Evolutionary conservation across 202 grass and related monocot species (phyloP).

Genomic region (Cymbopogon flexuosus): DNA sequence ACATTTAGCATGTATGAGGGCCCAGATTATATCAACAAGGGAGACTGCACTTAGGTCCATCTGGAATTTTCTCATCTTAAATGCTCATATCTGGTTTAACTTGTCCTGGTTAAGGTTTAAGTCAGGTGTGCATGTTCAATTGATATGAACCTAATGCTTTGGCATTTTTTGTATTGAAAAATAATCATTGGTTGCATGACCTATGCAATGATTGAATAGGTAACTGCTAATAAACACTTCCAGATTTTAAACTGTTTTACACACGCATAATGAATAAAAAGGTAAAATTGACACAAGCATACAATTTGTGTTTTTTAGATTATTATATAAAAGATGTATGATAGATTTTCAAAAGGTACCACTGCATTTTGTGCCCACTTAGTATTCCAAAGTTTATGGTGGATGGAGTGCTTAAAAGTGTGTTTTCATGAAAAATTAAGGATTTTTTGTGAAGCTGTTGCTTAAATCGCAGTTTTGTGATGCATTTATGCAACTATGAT

Average conservation of each 20-base stretch:
- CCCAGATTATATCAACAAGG: not conserved
- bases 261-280: not conserved
- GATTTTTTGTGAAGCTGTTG: not conserved
- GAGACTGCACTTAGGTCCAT: not conserved
- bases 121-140: too few relatives aligned
- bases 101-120: not conserved
- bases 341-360: not conserved
- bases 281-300: not conserved
- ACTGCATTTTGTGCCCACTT: not conserved
- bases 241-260: not conserved
- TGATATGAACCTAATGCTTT: not conserved
- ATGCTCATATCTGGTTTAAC: slow-evolving; percentile 1
- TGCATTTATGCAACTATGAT: not conserved
- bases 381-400: not conserved
- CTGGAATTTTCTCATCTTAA: not conserved
- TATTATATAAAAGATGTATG: too few relatives aligned
- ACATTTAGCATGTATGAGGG: not conserved
- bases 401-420: not conserved
- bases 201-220: not conserved
- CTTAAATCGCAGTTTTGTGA: not conserved
- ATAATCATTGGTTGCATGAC: not conserved
- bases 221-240: not conserved
- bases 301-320: not conserved
- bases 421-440: not conserved
- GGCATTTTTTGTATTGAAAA: not conserved